Conservation (phyloP, 345 rosid species). For the Eucalyptus dawsonii region DNA sequence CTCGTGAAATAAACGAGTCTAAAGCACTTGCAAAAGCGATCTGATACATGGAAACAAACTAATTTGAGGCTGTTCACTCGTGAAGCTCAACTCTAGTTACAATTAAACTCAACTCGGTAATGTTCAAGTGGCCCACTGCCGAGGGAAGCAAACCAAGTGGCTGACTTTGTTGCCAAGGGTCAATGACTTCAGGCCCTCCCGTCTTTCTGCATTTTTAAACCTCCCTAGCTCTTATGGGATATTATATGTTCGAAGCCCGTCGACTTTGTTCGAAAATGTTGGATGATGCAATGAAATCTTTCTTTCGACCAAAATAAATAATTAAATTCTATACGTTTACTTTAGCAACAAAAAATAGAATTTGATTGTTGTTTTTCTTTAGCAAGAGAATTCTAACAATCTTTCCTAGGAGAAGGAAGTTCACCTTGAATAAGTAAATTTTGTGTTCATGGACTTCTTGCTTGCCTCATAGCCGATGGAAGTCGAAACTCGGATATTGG, state of each 20-base stretch:
- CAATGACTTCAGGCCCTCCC: background rate
- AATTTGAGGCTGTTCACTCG: background rate
- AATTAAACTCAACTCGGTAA: background rate
- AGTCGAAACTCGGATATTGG: background rate
- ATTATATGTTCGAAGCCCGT: background rate
- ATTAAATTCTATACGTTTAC: background rate
- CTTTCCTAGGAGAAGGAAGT: background rate
- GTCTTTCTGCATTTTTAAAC: background rate
- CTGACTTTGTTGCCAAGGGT: background rate
- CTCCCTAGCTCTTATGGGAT: background rate
- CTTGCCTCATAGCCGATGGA: background rate
- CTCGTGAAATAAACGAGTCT: no score
- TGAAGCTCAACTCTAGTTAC: background rate
- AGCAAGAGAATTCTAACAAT: background rate
- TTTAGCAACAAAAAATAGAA: background rate
- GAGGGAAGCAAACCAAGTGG: background rate
- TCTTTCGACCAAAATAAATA: background rate
- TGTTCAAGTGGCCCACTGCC: background rate
- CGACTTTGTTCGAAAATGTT: background rate
- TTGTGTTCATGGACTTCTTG: background rate
- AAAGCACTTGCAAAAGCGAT: background rate
- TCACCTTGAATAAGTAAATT: background rate
- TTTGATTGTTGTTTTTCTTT: background rate
- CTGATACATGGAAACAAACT: background rate
- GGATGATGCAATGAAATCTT: background rate